These are phyloP conservation scores for Zea luxurians DNA, from an alignment of 176 grass and related monocot genomes.

Conservation along the genomic window DNA sequence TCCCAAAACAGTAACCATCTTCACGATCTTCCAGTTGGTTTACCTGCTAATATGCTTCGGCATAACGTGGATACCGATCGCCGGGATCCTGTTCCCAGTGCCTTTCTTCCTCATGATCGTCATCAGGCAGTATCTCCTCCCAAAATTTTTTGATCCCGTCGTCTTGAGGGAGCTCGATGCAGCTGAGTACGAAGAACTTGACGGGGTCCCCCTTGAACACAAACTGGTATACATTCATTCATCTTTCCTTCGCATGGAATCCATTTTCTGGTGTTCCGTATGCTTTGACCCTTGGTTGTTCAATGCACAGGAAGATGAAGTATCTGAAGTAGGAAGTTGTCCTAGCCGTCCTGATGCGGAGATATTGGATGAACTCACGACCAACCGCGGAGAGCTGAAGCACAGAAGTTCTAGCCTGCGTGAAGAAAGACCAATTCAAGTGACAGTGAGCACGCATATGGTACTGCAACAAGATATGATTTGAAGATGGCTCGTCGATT, in stretches of 20 bases:
- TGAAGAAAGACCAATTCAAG: constrained; percentile 67
- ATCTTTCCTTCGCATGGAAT: neutral
- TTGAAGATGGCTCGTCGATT: neutral
- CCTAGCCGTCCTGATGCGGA: constrained; percentile 55
- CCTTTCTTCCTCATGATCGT: constrained; percentile 88
- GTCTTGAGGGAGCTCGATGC: constrained; percentile 76
- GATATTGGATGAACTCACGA: constrained; percentile 84
- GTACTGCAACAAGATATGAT: neutral
- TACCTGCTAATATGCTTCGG: constrained; percentile 89
- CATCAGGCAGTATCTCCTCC: constrained; percentile 76
- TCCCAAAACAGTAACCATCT: constrained; percentile 48
- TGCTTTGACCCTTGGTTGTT: neutral
- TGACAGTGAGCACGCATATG: constrained; percentile 20
- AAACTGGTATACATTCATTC: constrained; percentile 42
- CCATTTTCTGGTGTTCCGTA: neutral
- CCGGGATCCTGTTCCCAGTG: constrained; percentile 77
- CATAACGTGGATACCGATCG: constrained; percentile 92
- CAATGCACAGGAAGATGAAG: constrained; percentile 42
- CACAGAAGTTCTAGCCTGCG: constrained; percentile 48
- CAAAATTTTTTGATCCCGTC: constrained; percentile 68
- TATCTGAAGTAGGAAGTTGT: constrained; percentile 40
- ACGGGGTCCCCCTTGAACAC: constrained; percentile 42
- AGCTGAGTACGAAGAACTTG: constrained; percentile 89
- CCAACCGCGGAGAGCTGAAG: constrained; percentile 82
- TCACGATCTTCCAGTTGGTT: constrained; percentile 79